A percentile compares a stretch with the other conserved stretches of the same genome.
These are phyloP conservation scores for Plectosphaerella cucumerina DNA, from an alignment of 2,329 filamentous ascomycete genomes.

Conservation along the genomic window DNA sequence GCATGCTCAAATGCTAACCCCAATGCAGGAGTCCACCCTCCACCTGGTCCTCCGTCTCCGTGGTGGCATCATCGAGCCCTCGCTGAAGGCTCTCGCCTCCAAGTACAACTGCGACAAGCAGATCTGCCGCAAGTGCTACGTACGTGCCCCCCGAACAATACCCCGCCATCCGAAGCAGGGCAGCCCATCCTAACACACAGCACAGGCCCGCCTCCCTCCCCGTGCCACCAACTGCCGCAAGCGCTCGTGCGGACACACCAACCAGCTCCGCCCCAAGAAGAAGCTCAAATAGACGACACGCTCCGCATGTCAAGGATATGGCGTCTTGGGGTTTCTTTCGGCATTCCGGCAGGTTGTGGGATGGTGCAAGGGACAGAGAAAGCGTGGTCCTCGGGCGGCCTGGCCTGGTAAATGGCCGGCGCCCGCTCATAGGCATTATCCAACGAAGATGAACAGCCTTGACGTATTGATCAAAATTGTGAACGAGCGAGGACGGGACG, in stretches of 20 bases:
- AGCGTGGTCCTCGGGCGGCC: constrained; percentile 23
- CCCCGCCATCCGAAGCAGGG: too few species aligned
- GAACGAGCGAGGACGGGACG: too few species aligned
- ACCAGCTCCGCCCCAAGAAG: constrained; percentile 99
- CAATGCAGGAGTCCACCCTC: constrained; percentile 85
- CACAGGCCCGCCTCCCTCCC: constrained; percentile 77
- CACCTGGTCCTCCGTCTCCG: constrained; percentile 98
- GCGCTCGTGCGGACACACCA: constrained; percentile 99
- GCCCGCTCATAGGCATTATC: background rate
- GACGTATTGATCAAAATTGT: too few species aligned
- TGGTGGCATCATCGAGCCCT: constrained; percentile 99
- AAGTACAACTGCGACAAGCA: constrained; percentile 99
- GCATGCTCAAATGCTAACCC: constrained; percentile 10
- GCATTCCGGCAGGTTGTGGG: constrained; percentile 17
- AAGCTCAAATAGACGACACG: constrained; percentile 75
- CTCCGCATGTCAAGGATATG: constrained; percentile 28
- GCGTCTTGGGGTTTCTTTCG: constrained; percentile 33
- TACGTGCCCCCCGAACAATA: constrained; percentile 46
- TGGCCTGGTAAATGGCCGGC: constrained; percentile 33
- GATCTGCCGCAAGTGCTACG: constrained; percentile 99
- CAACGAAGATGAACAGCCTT: background rate
- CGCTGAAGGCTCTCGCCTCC: constrained; percentile 94
- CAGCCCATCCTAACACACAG: background rate
- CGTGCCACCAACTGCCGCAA: constrained; percentile 99
- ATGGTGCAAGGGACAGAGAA: constrained; percentile 12